Evolutionary conservation across 257 asterid genomes (phyloP), one percentile per base, ranked within the genome.

Genomic region (Orobanche coerulescens): DNA sequence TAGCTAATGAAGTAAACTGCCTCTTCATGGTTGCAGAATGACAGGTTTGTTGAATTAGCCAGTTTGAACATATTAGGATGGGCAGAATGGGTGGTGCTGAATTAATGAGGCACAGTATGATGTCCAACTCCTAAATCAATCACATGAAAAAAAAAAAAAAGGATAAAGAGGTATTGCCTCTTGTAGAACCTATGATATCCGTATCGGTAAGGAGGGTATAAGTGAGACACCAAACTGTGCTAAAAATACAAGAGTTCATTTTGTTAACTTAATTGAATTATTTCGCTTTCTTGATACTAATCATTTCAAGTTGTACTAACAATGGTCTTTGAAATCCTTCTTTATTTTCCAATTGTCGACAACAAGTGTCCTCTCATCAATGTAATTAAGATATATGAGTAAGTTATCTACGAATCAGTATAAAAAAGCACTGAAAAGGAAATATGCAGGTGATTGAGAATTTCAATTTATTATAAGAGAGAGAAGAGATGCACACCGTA

Each of bases 401-500:
- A 55, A 20, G 49, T 13, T 57, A 67, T 61, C 33, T 67, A 62
- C 15, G 16, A 57, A 56, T 33, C 31, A 37, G 39, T 58, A 22
- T n/a, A 7, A 42, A 57, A 26, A 61, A 48, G 23, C 22, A 43
- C 40, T 18, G 56, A 51, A 43, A 48, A 51, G 15, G 64, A 47
- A 5, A 26, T 47, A 31, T 33, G 62, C 51, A 25, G 50, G 49
- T 33, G 18, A 25, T 48, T 28, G 53, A 54, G 46, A 64, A 50
- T 14, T 20, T 55, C 20, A 33, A 70, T 42, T 65, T 33, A 71
- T 65, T 54, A 61, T 39, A 71, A 51, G 64, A 53, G 57, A 71
- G 58, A 69, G 66, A 59, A 44, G 60, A 72, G 73, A 74, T 73
- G 74, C 87, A 46, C 83, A 89, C 99, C 88, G 75, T 84, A 67